Conservation (phyloP, 768 basidiomycete genomes). For the Cubamyces lactineus region DNA sequence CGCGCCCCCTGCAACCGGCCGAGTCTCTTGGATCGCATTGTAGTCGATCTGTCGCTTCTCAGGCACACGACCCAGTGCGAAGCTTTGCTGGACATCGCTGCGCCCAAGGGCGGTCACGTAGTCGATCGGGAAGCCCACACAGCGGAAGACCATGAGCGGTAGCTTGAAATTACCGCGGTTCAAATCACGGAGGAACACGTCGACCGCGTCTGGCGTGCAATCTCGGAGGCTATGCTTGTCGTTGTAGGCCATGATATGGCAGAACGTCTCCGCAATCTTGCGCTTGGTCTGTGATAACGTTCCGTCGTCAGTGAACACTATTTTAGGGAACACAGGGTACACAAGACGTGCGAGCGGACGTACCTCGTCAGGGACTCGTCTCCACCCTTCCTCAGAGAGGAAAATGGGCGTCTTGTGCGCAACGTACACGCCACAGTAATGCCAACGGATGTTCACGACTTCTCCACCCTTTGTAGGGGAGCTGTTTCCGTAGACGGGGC, state of each 20-base stretch:
- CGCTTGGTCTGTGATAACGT: neutral
- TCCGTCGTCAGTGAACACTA: neutral
- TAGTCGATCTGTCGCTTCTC: no score
- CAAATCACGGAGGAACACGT: neutral
- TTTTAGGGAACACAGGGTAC: neutral
- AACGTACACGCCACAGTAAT: constrained; percentile 11
- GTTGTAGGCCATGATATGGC: neutral
- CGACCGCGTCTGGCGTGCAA: neutral
- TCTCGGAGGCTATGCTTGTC: neutral
- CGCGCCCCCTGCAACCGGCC: no score
- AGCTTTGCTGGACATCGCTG: neutral
- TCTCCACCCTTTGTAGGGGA: neutral
- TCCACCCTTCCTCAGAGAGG: constrained; percentile 1
- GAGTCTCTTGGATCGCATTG: no score
- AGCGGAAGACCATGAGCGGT: constrained; percentile 4
- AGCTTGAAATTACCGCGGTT: neutral
- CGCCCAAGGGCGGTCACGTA: neutral
- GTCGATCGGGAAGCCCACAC: neutral
- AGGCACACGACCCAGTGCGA: neutral
- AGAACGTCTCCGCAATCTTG: neutral
- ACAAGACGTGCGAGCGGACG: neutral
- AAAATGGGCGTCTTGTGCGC: constrained; percentile 1
- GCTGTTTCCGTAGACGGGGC: neutral
- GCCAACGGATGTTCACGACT: neutral
- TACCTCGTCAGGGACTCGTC: neutral